A percentile compares a stretch with the other conserved stretches of the same genome.
Conservation (phyloP, 1,284 basidiomycete genomes). For the Amylostereum areolatum region DNA sequence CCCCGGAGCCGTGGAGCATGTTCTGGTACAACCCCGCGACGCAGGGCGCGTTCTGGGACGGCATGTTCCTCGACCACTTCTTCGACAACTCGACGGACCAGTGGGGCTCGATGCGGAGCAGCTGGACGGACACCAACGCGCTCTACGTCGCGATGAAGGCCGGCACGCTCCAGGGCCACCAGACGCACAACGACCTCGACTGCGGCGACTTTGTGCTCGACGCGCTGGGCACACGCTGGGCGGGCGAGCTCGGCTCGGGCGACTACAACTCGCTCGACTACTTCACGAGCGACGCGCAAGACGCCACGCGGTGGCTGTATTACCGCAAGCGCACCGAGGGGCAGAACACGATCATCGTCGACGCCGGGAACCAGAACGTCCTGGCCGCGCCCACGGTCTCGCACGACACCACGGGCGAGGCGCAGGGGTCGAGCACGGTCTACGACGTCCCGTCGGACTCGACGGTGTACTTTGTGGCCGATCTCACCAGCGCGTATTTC, state of each 20-base stretch:
- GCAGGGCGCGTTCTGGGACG: conserved; percentile 89
- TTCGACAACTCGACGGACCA: conserved; percentile 68
- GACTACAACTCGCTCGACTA: conserved; percentile 74
- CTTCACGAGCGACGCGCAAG: conserved; percentile 67
- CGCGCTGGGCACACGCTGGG: conserved; percentile 92
- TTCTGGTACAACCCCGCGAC: conserved; percentile 93
- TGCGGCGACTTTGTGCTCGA: conserved; percentile 94
- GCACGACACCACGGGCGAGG: conserved; percentile 56
- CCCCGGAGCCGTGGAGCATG: conserved; percentile 89
- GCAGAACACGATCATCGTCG: conserved; percentile 90
- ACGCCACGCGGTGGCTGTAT: conserved; percentile 77
- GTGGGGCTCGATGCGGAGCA: conserved; percentile 90
- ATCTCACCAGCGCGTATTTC: conserved; percentile 80
- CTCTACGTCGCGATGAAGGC: conserved; percentile 88
- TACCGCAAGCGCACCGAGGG: conserved; percentile 97
- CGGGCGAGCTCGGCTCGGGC: conserved; percentile 88
- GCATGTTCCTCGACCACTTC: conserved; percentile 74
- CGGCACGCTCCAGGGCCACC: conserved; percentile 70
- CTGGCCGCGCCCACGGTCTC: conserved; percentile 57
- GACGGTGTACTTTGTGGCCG: conserved; percentile 79
- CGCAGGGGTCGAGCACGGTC: conserved; percentile 79
- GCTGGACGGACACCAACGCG: conserved; percentile 86
- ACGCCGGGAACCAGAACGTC: conserved; percentile 78
- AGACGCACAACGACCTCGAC: conserved; percentile 93
- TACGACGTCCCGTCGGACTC: conserved; percentile 56